Evolutionary conservation across 208 protist genomes (phyloP).

Genomic region (Crithidia bombi): DNA sequence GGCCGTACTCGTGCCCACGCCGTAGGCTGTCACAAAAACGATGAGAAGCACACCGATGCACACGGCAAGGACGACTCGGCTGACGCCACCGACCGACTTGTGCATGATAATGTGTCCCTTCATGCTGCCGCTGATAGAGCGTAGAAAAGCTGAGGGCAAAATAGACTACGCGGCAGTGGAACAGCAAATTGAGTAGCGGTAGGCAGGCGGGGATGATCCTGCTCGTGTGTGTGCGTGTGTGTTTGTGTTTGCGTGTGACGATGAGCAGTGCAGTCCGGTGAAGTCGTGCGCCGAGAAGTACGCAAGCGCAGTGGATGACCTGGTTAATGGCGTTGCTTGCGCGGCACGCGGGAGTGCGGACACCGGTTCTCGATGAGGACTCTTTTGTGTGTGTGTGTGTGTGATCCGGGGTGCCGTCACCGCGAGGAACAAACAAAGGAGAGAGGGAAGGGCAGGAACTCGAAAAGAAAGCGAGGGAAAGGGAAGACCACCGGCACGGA

Average conservation of each 20-base stretch:
- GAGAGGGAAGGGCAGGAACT: background rate
- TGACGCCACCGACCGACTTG: conserved; percentile 16
- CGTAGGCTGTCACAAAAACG: conserved; percentile 26
- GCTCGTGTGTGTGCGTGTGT: no score
- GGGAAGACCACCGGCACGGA: no score
- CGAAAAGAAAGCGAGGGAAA: background rate
- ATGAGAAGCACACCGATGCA: conserved; percentile 11
- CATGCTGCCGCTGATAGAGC: background rate
- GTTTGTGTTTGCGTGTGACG: no score
- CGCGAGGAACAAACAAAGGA: background rate
- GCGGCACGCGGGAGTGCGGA: no score
- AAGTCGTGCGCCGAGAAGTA: no score
- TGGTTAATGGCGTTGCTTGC: no score
- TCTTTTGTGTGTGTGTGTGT: conserved; percentile 5
- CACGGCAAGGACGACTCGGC: background rate
- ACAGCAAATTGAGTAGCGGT: no score
- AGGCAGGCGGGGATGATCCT: no score
- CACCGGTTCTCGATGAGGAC: background rate
- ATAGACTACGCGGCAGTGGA: no score
- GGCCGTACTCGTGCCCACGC: conserved; percentile 14
- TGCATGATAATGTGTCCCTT: conserved; percentile 3
- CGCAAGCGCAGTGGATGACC: no score
- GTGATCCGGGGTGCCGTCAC: background rate
- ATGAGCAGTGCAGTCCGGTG: no score
- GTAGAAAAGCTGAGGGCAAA: background rate